Conservation (phyloP, 345 rosid genomes). For the Gossypium sturtianum region DNA sequence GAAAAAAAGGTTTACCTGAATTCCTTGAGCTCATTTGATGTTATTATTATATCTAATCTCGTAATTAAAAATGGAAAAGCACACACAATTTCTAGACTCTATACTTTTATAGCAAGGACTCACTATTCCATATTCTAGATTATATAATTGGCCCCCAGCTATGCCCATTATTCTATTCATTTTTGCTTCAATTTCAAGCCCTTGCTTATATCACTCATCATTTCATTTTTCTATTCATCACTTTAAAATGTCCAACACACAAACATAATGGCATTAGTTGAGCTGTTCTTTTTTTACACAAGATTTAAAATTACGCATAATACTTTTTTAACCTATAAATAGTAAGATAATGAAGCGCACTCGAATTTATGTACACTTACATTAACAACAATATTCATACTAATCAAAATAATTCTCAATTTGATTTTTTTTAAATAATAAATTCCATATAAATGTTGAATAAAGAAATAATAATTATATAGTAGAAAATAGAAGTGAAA, state of each 20-base stretch:
- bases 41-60: not conserved
- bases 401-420: no score
- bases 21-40: not conserved
- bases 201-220: not conserved
- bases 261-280: no score
- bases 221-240: not conserved
- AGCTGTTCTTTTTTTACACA: no score
- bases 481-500: not conserved
- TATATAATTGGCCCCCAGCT: no score
- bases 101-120: not conserved
- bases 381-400: rapidly evolving
- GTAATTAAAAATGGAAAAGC: not conserved
- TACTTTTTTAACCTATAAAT: no score
- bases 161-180: not conserved
- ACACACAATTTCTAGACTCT: not conserved
- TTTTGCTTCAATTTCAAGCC: not conserved
- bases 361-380: rapidly evolving
- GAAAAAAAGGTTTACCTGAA: not conserved
- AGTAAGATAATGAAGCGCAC: no score
- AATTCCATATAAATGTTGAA: no score
- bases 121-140: not conserved
- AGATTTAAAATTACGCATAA: no score
- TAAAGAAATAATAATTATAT: no score
- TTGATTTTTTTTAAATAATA: no score
- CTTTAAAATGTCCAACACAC: not conserved